Base-by-base conservation (phyloP, 352 stramenopile genomes). In the Phytophthora aleatoria region DNA sequence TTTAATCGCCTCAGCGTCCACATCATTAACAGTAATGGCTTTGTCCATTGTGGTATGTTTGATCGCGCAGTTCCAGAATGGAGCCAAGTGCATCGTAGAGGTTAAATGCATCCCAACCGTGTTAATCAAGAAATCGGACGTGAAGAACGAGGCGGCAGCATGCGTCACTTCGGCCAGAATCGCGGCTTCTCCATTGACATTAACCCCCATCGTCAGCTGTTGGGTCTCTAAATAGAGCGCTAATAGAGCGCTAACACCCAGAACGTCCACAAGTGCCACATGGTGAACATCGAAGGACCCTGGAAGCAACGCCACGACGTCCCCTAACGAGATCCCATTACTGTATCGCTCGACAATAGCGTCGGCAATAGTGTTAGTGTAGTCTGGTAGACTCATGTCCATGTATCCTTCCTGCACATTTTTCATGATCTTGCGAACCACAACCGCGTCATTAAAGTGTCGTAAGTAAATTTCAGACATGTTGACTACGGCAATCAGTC, bases 11-110 rank as follows among this genome's bases (percentile, higher is more conserved):
- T 15, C 13, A 5, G 44, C 61, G 27, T 77, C 70, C 6, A 82
- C 64, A 30, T 76, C 50, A 4, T 20, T 41, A 2, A 76, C 24
- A 3, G 52, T 56, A 2, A 79, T 61, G 3, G 59, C 50, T 38
- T 82, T 82, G 33, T 57, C 64, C 74, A 82, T 79, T 3, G 64
- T 69, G 15, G 67, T 77, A 45, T 77, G 61, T 13, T 69, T 59
- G n/a, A 82, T 79, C 4, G 67, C 71, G 35, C 74, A 82, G 26
- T 77, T 65, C 74, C 74, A 82, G 61, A 82, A 82, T 4, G 71
- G 71, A 27, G 71, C 74, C 31, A 82, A 55, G 35, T 77, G 62
- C 49, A 71, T 74, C 0, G 71, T 66, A 1, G 69, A 77, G 0
- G 69, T 51, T 8, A 67, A 63, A 31, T 73, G 62, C 74, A 77